These are phyloP conservation scores for Capniomyces stellatus DNA, from an alignment of 371 early-diverging fungal genomes.

Conservation along the genomic window DNA sequence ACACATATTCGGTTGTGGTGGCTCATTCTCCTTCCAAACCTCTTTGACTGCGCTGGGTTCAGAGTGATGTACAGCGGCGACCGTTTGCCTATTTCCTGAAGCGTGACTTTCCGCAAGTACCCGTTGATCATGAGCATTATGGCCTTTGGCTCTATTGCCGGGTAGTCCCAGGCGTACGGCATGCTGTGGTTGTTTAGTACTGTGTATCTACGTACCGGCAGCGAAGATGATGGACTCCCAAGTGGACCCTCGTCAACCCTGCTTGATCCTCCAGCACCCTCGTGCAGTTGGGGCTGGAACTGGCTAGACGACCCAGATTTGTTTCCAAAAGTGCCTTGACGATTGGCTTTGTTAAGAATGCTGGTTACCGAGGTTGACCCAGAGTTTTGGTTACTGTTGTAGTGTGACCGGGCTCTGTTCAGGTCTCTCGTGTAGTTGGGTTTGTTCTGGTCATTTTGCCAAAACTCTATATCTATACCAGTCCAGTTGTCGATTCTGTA, in stretches of 20 bases:
- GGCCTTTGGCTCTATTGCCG: conserved; percentile 42
- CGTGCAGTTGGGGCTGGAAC: too few relatives aligned
- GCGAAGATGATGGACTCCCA: background rate
- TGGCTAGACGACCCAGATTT: background rate
- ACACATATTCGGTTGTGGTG: conserved; percentile 11
- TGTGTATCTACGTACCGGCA: conserved; percentile 11
- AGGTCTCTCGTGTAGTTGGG: background rate
- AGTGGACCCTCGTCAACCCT: background rate
- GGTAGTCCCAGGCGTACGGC: conserved; percentile 91
- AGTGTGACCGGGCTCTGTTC: background rate
- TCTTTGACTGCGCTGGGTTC: background rate
- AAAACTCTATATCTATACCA: conserved; percentile 52
- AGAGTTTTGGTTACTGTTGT: background rate
- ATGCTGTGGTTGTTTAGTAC: conserved; percentile 33
- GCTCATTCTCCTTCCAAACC: background rate
- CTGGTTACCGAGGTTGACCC: background rate
- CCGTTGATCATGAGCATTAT: background rate
- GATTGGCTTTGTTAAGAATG: too few relatives aligned
- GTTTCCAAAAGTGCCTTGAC: too few relatives aligned
- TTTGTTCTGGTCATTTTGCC: conserved; percentile 29
- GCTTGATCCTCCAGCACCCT: background rate
- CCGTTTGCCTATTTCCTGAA: conserved; percentile 79
- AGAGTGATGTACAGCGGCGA: background rate
- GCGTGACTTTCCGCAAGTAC: conserved; percentile 19
- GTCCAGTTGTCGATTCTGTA: conserved; percentile 77